These are phyloP conservation scores for Musa acuminata DNA, from an alignment of 176 grass and related monocot genomes.

Conservation along the genomic window DNA sequence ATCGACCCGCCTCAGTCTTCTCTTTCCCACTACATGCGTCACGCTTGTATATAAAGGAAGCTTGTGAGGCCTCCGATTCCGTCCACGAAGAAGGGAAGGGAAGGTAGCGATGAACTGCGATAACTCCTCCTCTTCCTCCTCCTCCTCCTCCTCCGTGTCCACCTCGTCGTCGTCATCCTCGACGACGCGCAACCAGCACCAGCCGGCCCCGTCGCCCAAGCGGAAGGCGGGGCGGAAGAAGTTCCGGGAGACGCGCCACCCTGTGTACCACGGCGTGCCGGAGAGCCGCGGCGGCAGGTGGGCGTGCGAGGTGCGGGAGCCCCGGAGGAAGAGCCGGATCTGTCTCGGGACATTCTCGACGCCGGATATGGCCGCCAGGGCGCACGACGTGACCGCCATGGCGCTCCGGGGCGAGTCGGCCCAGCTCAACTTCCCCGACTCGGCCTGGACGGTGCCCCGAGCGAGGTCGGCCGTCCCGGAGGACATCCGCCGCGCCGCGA, in stretches of 20 bases:
- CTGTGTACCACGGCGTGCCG: constrained; percentile 58
- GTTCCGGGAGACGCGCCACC: constrained; percentile 74
- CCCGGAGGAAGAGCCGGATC: background rate
- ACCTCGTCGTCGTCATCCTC: background rate
- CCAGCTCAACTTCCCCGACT: background rate
- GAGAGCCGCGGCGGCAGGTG: constrained; percentile 4
- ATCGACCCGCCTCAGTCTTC: too few species aligned
- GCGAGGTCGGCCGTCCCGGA: background rate
- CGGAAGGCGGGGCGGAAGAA: constrained; percentile 39
- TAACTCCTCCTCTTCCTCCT: background rate
- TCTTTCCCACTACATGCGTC: too few species aligned
- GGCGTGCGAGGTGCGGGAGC: constrained; percentile 4
- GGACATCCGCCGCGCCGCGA: background rate
- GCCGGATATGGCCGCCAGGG: background rate
- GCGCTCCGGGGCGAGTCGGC: background rate
- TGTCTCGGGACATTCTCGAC: background rate
- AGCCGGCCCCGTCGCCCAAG: background rate
- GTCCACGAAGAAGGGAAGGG: too few species aligned
- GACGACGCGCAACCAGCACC: too few species aligned
- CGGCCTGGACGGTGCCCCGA: background rate
- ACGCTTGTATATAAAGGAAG: too few species aligned
- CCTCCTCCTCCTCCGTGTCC: background rate
- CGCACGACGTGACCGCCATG: constrained; percentile 3
- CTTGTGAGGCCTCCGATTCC: too few species aligned
- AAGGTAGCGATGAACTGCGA: background rate